phyloP scores from a whole-genome alignment of 306 rosid genomes.

The Lablab purpureus region DNA sequence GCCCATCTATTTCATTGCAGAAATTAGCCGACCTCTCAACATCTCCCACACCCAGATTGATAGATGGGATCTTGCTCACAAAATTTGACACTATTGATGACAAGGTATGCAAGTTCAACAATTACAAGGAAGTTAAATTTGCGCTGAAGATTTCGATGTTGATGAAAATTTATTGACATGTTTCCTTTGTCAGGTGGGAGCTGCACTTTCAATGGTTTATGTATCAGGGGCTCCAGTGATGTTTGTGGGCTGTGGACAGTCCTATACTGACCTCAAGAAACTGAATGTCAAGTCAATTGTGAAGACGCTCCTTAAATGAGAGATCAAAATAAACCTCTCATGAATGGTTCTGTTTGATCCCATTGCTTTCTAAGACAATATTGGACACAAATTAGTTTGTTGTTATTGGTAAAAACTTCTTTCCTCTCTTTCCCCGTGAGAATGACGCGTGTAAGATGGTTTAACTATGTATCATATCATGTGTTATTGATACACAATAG shows the following conservation, averaged over 20 bases:
- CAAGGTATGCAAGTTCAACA: slow-evolving; percentile 64
- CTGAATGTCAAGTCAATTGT: slow-evolving; percentile 92
- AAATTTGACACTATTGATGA: slow-evolving; percentile 97
- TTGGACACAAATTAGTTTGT: slow-evolving; percentile 45
- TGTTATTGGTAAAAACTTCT: slow-evolving; percentile 10
- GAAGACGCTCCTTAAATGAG: slow-evolving; percentile 90
- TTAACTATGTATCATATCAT: neutral
- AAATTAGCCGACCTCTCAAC: slow-evolving; percentile 91
- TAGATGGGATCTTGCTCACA: slow-evolving; percentile 96
- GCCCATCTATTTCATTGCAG: slow-evolving; percentile 54
- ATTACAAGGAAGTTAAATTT: slow-evolving; percentile 25
- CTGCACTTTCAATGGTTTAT: slow-evolving; percentile 98
- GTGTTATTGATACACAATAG: too few relatives aligned
- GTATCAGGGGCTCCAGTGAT: slow-evolving; percentile 96
- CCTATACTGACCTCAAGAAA: slow-evolving; percentile 95
- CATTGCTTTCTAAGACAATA: slow-evolving; percentile 31
- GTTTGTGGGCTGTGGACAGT: slow-evolving; percentile 99
- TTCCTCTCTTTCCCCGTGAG: slow-evolving; percentile 1
- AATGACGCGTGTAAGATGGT: neutral
- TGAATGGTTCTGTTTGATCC: slow-evolving; percentile 47
- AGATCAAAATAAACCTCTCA: neutral
- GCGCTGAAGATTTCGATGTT: neutral
- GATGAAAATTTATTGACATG: slow-evolving; percentile 3
- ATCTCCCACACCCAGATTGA: slow-evolving; percentile 70
- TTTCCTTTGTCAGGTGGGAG: slow-evolving; percentile 77